phyloP scores from a whole-genome alignment of 768 basidiomycete genomes.

The Pleurotus cornucopiae region DNA sequence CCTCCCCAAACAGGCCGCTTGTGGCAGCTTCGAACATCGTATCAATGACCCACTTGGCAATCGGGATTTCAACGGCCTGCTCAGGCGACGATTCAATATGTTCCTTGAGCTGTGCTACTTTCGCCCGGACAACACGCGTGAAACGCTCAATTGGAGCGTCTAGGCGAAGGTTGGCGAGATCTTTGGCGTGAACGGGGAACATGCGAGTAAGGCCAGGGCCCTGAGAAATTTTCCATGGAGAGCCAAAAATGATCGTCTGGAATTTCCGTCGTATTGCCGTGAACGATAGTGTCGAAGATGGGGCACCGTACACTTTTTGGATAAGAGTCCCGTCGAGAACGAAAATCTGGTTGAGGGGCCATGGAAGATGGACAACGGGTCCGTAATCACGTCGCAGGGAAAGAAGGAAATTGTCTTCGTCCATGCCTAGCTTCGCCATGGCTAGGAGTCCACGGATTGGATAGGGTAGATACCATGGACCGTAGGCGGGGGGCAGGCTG shows the following conservation, averaged over 20 bases:
- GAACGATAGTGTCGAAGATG: constrained; percentile 4
- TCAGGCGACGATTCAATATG: background rate
- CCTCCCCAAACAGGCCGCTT: constrained; percentile 1
- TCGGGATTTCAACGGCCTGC: background rate
- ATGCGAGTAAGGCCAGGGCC: background rate
- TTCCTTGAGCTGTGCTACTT: background rate
- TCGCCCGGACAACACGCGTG: background rate
- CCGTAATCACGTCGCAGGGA: constrained; percentile 1
- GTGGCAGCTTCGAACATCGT: constrained; percentile 6
- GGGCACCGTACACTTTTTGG: constrained; percentile 6
- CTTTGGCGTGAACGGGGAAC: constrained; percentile 5
- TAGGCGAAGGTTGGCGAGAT: background rate
- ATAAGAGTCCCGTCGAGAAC: constrained; percentile 2
- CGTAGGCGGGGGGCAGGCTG: background rate
- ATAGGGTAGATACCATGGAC: constrained; percentile 8
- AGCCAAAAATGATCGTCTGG: background rate
- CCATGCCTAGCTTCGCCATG: constrained; percentile 1
- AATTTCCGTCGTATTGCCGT: background rate
- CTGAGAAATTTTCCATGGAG: background rate
- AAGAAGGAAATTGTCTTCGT: constrained; percentile 4
- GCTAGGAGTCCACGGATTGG: background rate
- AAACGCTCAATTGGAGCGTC: constrained; percentile 1
- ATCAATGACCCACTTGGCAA: background rate
- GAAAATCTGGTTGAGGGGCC: constrained; percentile 6
- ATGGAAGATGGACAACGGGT: background rate